Evolutionary conservation across 495 filamentous ascomycete genomes (phyloP), one percentile per base, ranked within the genome.

Genomic region (Hypoxylon intermedium): DNA sequence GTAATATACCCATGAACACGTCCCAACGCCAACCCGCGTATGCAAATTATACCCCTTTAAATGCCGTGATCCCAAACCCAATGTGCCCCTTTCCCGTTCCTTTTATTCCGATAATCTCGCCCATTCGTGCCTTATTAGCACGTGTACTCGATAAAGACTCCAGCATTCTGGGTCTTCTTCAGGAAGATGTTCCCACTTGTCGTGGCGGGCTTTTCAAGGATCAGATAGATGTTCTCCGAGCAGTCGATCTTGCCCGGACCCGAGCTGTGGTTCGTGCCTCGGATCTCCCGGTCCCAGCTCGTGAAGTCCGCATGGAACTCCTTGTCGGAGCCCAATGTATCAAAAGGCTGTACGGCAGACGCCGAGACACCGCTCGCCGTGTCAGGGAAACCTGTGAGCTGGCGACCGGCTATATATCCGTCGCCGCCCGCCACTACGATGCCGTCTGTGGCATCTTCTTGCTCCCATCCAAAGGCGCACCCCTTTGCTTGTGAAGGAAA

Each of bases 181-280:
- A 61, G 20, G 21, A 21, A 61, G 18, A 61, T 45, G 9, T 61
- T 54, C 19, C 58, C 58, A 3, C n/a, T 61, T 12, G 51, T 55
- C 0, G 49, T 36, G 4, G 6, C 9, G 12, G 26, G n/a, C 45
- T 55, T 54, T 51, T 61, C 50, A 30, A 61, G 6, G 19, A 61
- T 13, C 2, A 61, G 0, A 16, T 30, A 54, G 28, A 61, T 42
- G 18, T 54, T 16, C 30, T 49, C 37, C 13, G 34, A 3, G 51
- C 58, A 61, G 16, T 23, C 16, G 12, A 61, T 44, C 26, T 20
- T 49, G 15, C 49, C 44, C 24, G 50, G 44, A 0, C 50, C 44
- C 2, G 58, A 54, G 3, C n/a, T 30, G 45, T 61, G 58, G 9
- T 38, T 45, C 12, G 49, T 43, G 13, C 41, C 44, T 6, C 40